phyloP scores from a whole-genome alignment of 768 basidiomycete species.

The Trametes elegans region DNA sequence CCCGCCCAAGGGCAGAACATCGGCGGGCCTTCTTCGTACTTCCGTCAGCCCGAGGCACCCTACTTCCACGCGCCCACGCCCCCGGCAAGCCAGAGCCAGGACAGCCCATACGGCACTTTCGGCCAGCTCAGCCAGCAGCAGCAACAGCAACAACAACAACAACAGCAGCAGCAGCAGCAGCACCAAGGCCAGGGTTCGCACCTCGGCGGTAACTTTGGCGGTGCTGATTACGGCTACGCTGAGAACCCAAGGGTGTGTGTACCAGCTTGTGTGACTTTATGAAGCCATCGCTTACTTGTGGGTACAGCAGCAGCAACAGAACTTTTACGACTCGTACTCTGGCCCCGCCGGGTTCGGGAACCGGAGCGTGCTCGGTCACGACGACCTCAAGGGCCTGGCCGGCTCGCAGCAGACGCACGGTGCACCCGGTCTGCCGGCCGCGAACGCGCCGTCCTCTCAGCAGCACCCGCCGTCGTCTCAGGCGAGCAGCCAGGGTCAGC shows the following conservation, averaged over 20 bases:
- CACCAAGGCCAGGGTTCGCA: slow-evolving; percentile 55
- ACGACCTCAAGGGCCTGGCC: slow-evolving; percentile 72
- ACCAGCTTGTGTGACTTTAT: background rate
- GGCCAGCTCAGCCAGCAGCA: slow-evolving; percentile 61
- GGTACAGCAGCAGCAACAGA: slow-evolving; percentile 36
- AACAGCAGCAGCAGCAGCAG: slow-evolving; percentile 59
- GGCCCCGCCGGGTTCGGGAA: slow-evolving; percentile 64
- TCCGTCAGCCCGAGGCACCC: slow-evolving; percentile 66
- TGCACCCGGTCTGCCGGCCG: slow-evolving; percentile 50
- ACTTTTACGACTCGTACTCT: slow-evolving; percentile 75
- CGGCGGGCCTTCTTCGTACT: slow-evolving; percentile 56
- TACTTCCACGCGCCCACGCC: slow-evolving; percentile 82
- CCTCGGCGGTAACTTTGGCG: slow-evolving; percentile 53
- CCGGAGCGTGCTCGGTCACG: slow-evolving; percentile 65
- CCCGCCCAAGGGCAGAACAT: slow-evolving; percentile 33
- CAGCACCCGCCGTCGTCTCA: slow-evolving; percentile 50
- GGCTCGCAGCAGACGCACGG: slow-evolving; percentile 42
- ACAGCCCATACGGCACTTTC: slow-evolving; percentile 62
- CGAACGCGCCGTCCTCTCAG: slow-evolving; percentile 51
- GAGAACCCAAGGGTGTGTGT: slow-evolving; percentile 64
- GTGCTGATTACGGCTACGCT: slow-evolving; percentile 65
- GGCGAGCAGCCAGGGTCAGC: slow-evolving; percentile 51
- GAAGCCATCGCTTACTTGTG: slow-evolving; percentile 19
- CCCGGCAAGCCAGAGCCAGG: slow-evolving; percentile 61
- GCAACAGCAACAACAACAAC: slow-evolving; percentile 66